Evolutionary conservation across 768 basidiomycete species (phyloP), one percentile per base, ranked within the genome.

Genomic region (Termitomyces sp.): DNA sequence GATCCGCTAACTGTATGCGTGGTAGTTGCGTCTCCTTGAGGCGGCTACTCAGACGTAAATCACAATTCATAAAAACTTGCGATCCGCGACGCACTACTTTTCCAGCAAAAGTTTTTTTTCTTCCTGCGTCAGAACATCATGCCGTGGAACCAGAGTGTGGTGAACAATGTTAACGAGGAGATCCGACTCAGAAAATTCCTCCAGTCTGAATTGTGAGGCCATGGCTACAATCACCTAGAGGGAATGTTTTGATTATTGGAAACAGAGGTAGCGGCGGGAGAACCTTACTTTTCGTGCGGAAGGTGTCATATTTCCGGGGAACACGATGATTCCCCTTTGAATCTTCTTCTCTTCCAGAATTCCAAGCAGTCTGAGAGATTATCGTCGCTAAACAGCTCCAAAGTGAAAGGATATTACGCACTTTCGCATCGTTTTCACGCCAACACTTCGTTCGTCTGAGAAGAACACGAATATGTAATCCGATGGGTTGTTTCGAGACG

Each of bases 341-440:
- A 97, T 97, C 59, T 82, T 81, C 74, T 95, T 93, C 71, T 94
- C 91, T 71, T 98, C 95, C 55, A 99, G 79, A 64, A 96, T 93
- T 61, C 81, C 79, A 55, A 98, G 83, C 64, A 99, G 78, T 71
- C 96, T 98, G 69, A 4, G 47, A 32, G 18, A 54, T 47, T 35
- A 55, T 51, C 36, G 43, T 62, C 40, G 57, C 49, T 35, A 44
- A 43, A 61, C 63, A 57, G 51, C 33, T 53, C 33, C 30, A 33
- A 26, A 40, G 50, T 51, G 18, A 26, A 30, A 44, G 38, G 28
- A 33, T 50, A 38, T 26, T 26, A 79, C 89, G 56, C 71, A 97
- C 96, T 94, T 96, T 77, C 95, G 81, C 93, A 98, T 98, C 4
- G 95, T 93, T 74, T 97, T 96, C 47, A 98, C 94, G 60, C 95